Base-by-base conservation (phyloP, 345 rosid genomes). In the Corchorus olitorius region DNA sequence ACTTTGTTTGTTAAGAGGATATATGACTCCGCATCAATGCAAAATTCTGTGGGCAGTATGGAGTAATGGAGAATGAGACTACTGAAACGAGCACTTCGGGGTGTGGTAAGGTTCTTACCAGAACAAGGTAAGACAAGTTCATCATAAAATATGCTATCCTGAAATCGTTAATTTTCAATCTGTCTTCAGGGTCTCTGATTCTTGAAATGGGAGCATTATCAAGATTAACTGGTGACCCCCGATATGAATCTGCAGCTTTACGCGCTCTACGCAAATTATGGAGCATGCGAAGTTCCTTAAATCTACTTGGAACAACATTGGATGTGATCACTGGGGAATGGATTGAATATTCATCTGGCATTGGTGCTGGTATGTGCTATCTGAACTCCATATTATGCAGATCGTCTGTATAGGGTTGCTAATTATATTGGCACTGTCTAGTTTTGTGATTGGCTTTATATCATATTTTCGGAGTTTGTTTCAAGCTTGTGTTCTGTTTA, bases 151-250 rank as follows among this genome's bases (percentile, higher is more conserved):
- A 49, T 66, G 37, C 71, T 64, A 75, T 76, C 79, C 79, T 78
- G 64, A 72, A 61, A 72, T 52, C 16, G 75, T 54, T 35, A 63
- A 22, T 60, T 75, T 81, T 76, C 73, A 48, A 46, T 70, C 22
- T 80, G 43, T 62, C 33, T 63, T 63, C 76, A 95, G 98, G 99
- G 84, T 93, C 98, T 78, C 84, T 95, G 75, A 93, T 95, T 82
- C 97, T 93, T 81, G 99, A 95, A 86, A 93, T 92, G 98, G 99
- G 99, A 86, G 92, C 97, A 70, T 78, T 95, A 76, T 95, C 99
- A 81, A 90, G 83, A 76, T 87, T 95, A 84, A 93, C 97, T 54
- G 97, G 93, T 74, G 94, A 95, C 83, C 93, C 94, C 74, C 86
- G 87, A 76, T 95, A 86, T 74, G 99, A 95, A 78, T 86, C 89